Evolutionary conservation across 2,329 filamentous ascomycete genomes (phyloP).

Genomic region (Didymella sp.): DNA sequence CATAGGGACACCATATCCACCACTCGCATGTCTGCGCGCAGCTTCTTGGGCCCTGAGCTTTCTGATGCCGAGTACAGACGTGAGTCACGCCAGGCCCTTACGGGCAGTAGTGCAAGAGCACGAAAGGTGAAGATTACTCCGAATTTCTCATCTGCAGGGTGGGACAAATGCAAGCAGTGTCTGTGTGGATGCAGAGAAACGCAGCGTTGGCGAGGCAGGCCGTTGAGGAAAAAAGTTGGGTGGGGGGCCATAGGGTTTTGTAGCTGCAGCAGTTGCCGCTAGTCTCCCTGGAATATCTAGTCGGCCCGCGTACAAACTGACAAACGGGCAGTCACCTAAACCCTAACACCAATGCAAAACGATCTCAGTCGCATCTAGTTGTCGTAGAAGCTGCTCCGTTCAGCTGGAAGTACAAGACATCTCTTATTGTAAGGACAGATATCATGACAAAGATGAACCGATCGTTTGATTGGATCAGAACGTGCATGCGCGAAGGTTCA

Average conservation of each 20-base stretch:
- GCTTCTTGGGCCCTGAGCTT: slow-evolving; percentile 69
- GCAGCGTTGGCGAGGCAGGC: slow-evolving; percentile 89
- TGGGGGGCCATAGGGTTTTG: slow-evolving; percentile 40
- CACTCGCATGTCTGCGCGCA: slow-evolving; percentile 33
- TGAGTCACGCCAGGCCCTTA: slow-evolving; percentile 84
- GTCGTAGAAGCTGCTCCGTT: background rate
- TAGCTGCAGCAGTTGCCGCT: slow-evolving; percentile 36
- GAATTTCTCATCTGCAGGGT: slow-evolving; percentile 93
- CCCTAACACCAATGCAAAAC: background rate
- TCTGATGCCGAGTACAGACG: slow-evolving; percentile 92
- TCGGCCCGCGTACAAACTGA: background rate
- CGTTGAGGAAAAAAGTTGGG: slow-evolving; percentile 63
- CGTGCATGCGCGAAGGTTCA: too few species aligned
- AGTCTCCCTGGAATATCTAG: slow-evolving; percentile 20
- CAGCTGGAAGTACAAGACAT: too few species aligned
- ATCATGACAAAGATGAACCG: too few species aligned
- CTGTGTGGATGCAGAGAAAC: slow-evolving; percentile 92
- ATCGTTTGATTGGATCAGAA: too few species aligned
- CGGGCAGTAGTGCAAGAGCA: slow-evolving; percentile 69
- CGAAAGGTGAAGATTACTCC: slow-evolving; percentile 86
- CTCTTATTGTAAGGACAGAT: too few species aligned
- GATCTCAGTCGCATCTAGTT: background rate
- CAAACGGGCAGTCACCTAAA: background rate
- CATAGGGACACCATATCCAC: slow-evolving; percentile 67
- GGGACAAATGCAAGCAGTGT: slow-evolving; percentile 48